These are phyloP conservation scores for Sarocladium brachiariae DNA, from an alignment of 2,329 filamentous ascomycete genomes.

Conservation along the genomic window DNA sequence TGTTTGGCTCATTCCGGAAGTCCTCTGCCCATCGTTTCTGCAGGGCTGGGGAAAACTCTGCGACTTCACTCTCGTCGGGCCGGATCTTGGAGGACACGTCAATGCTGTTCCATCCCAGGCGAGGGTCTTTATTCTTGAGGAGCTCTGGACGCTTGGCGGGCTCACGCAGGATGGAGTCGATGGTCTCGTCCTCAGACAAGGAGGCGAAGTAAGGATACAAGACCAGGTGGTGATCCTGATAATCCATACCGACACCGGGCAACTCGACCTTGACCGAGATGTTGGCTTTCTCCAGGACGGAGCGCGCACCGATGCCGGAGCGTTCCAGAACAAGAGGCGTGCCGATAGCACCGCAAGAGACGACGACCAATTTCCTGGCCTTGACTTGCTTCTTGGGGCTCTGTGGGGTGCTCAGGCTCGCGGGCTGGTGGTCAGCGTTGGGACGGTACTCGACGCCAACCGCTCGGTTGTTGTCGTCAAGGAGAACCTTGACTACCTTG, in stretches of 20 bases:
- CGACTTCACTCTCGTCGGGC: slow-evolving; percentile 45
- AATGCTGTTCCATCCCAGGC: slow-evolving; percentile 49
- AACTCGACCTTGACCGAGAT: slow-evolving; percentile 16
- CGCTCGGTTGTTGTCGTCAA: slow-evolving; percentile 40
- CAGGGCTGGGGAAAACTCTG: slow-evolving; percentile 45
- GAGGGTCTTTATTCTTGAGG: slow-evolving; percentile 35
- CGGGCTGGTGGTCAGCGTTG: neutral
- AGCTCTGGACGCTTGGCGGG: neutral
- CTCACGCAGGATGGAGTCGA: slow-evolving; percentile 42
- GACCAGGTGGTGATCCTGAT: slow-evolving; percentile 46
- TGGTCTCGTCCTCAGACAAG: slow-evolving; percentile 24
- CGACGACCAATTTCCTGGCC: slow-evolving; percentile 42
- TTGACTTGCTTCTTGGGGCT: slow-evolving; percentile 11
- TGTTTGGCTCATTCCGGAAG: slow-evolving; percentile 35
- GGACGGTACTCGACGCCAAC: slow-evolving; percentile 44
- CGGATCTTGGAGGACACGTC: slow-evolving; percentile 51
- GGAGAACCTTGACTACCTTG: slow-evolving; percentile 45
- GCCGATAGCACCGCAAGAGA: slow-evolving; percentile 34
- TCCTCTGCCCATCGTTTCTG: slow-evolving; percentile 47
- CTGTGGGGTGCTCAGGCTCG: neutral
- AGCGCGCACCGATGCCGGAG: slow-evolving; percentile 40
- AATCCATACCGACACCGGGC: slow-evolving; percentile 17
- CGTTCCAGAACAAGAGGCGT: slow-evolving; percentile 43
- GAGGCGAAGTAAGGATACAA: slow-evolving; percentile 40
- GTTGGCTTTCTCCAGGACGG: slow-evolving; percentile 15